Conservation (phyloP, 75 land plant genomes). For the Selaginella moellendorffii region DNA sequence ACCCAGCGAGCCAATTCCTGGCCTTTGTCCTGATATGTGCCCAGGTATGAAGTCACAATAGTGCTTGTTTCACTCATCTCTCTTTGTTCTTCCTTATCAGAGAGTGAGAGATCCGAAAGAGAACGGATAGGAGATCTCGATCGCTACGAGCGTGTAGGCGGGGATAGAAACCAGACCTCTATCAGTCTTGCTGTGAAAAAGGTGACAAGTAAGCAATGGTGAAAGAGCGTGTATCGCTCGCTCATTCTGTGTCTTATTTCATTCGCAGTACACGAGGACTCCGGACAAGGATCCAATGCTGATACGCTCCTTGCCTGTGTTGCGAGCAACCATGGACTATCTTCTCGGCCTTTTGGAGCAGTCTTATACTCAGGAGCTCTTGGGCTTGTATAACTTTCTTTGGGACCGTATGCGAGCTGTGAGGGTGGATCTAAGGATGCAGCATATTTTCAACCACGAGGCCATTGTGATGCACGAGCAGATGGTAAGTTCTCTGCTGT, state of each 20-base stretch:
- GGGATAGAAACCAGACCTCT: slow-evolving; percentile 81
- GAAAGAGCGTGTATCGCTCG: neutral
- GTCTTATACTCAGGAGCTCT: slow-evolving; percentile 47
- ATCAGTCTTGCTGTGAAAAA: slow-evolving; percentile 59
- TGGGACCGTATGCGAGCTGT: slow-evolving; percentile 99
- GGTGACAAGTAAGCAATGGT: slow-evolving; percentile 14
- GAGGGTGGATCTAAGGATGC: slow-evolving; percentile 96
- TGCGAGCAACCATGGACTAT: slow-evolving; percentile 64
- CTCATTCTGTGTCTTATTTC: slow-evolving; percentile 9
- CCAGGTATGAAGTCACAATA: slow-evolving; percentile 35
- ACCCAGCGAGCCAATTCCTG: slow-evolving; percentile 53
- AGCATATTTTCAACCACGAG: slow-evolving; percentile 65
- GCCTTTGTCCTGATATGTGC: slow-evolving; percentile 88
- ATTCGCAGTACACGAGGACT: slow-evolving; percentile 74
- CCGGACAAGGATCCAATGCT: slow-evolving; percentile 69
- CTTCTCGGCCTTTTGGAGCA: slow-evolving; percentile 50
- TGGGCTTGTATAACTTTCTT: slow-evolving; percentile 70
- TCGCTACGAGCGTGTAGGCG: slow-evolving; percentile 72
- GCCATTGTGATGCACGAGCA: slow-evolving; percentile 90
- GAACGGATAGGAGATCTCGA: slow-evolving; percentile 96
- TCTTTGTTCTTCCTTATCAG: neutral
- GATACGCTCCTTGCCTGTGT: slow-evolving; percentile 77
- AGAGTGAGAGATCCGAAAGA: slow-evolving; percentile 45
- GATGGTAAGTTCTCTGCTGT: slow-evolving; percentile 41
- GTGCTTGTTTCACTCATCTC: neutral